Percentiles rank a stretch among this genome's conserved stretches.
Evolutionary conservation across 352 stramenopile genomes (phyloP).

Genomic region (Phytophthora multivora): DNA sequence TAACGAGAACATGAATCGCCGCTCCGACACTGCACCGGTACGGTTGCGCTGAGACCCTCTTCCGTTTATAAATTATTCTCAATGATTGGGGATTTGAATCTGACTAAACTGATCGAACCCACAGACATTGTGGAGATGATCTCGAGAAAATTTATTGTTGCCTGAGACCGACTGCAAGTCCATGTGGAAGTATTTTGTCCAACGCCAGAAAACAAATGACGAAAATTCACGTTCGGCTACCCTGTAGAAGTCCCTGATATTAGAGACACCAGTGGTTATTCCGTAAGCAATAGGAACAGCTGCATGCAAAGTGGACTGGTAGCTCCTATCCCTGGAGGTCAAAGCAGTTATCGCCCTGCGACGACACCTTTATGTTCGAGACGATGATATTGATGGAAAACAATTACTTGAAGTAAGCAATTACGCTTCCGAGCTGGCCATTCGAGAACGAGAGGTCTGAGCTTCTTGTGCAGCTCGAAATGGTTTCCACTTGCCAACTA

Average conservation of each 20-base stretch:
- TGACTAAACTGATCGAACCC: slow-evolving; percentile 1
- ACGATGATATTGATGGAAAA: slow-evolving; percentile 59
- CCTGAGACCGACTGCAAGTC: too few relatives aligned
- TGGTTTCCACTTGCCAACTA: too few relatives aligned
- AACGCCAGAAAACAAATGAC: too few relatives aligned
- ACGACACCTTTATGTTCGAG: slow-evolving; percentile 35
- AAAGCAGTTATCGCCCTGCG: slow-evolving; percentile 1
- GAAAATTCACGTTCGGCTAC: too few relatives aligned
- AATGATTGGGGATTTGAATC: not conserved
- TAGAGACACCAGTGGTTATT: slow-evolving; percentile 33
- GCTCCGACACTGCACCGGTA: slow-evolving; percentile 3
- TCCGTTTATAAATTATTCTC: not conserved
- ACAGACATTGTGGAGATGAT: too few relatives aligned
- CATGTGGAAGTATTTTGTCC: too few relatives aligned
- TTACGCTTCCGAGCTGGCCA: slow-evolving; percentile 79
- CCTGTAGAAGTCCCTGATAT: too few relatives aligned
- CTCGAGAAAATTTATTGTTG: too few relatives aligned
- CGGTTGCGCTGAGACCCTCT: not conserved
- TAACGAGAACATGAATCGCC: not conserved
- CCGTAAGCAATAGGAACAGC: slow-evolving; percentile 36
- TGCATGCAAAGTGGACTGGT: slow-evolving; percentile 35
- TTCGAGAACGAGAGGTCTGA: too few relatives aligned
- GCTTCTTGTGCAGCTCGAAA: too few relatives aligned
- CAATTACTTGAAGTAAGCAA: too few relatives aligned
- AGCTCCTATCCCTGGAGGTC: slow-evolving; percentile 30